Evolutionary conservation across 164 flowering plant species (phyloP), one percentile per base, ranked within the genome.

Genomic region (Liquidambar formosana): DNA sequence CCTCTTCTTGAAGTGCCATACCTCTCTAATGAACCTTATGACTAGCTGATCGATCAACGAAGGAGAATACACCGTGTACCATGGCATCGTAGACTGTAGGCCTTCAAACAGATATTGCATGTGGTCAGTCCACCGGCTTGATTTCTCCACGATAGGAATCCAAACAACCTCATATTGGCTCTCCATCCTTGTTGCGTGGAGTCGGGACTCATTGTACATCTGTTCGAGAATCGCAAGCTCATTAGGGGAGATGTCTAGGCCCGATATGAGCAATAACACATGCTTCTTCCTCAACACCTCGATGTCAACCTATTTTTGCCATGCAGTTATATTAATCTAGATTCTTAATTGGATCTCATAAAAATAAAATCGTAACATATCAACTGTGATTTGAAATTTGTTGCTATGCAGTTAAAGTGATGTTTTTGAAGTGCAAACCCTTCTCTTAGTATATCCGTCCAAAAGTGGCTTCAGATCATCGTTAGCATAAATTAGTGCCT

Each of bases 381-480:
- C n/a, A n/a, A n/a, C n/a, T n/a, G n/a, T n/a, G n/a, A n/a, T n/a
- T n/a, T n/a, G n/a, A n/a, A n/a, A n/a, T n/a, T n/a, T n/a, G n/a
- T n/a, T n/a, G n/a, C n/a, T n/a, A n/a, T n/a, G n/a, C n/a, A 33
- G 41, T 33, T 2, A 6, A 2, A 33, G 41, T 26, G 41, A 44
- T 23, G 18, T 27, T 43, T 33, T 13, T 6, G 57, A 47, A 28
- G 16, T n/a, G 15, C 27, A 22, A 21, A 91, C 97, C 87, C 79
- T 84, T 81, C 60, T 80, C 81, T 83, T 85, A 15, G 79, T 69
- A 57, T 77, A 8, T 21, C 93, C 85, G 60, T 90, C 92, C 27
- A 77, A 9, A 6, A 92, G 82, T 0, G 94, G 90, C 56, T 21
- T 78, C 26, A 77, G 43, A 45, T 92, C 91, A 45, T 92, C 94